Evolutionary conservation across 257 asterid species (phyloP).

Genomic region (Jacaranda mimosifolia): DNA sequence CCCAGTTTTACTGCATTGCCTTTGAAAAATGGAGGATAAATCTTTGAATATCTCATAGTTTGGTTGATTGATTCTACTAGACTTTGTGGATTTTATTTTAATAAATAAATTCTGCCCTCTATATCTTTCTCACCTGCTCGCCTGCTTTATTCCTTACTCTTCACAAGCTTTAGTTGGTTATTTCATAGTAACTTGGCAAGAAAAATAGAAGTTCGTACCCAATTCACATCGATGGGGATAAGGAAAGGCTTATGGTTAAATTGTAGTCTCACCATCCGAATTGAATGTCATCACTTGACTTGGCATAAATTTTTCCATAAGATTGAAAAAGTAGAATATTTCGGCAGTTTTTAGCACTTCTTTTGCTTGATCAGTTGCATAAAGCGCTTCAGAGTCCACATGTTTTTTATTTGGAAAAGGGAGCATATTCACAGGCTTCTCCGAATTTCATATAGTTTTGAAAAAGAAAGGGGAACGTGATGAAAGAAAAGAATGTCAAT

Average conservation of each 20-base stretch:
- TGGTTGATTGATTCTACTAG: not conserved
- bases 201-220: not conserved
- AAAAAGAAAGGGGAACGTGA: too few relatives aligned
- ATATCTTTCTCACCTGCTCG: slow-evolving; percentile 15
- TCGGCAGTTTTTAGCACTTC: not conserved
- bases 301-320: not conserved
- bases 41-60: not conserved
- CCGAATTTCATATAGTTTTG: too few relatives aligned
- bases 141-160: slow-evolving; percentile 10
- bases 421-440: too few relatives aligned
- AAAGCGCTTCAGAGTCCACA: too few relatives aligned
- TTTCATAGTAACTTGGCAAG: not conserved
- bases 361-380: not conserved
- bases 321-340: not conserved
- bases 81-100: not conserved
- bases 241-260: not conserved
- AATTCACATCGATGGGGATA: not conserved
- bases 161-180: slow-evolving; percentile 15
- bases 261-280: slow-evolving; percentile 16
- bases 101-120: not conserved
- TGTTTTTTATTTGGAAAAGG: too few relatives aligned
- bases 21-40: slow-evolving; percentile 1
- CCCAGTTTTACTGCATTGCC: slow-evolving; percentile 10
- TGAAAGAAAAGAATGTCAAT: too few relatives aligned
- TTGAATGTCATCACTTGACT: not conserved